Evolutionary conservation across 805 yeast species (phyloP), one percentile per base, ranked within the genome.

Genomic region (Starmerella apis): DNA sequence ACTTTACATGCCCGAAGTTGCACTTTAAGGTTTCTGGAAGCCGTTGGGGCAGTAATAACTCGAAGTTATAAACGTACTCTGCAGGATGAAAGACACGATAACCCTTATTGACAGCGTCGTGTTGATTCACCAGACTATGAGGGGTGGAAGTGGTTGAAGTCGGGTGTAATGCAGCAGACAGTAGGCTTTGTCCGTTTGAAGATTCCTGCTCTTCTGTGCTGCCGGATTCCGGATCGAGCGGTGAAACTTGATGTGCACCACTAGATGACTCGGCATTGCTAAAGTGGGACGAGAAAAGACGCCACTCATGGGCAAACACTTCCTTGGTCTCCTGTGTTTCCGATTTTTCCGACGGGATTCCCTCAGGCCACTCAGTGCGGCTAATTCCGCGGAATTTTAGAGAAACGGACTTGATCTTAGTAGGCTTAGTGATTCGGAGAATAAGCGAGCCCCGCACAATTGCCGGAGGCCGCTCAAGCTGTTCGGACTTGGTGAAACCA

Each of bases 291-390:
- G 63, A 71, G 71, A 78, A 90, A 63, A 92, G 86, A 0, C 95
- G 92, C 98, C 98, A 92, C 5, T 83, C 79, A 63, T 90, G 96
- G 46, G 77, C 74, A 25, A 86, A 74, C 22, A 88, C 63, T 47
- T 77, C 83, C 54, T 75, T 76, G 20, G 74, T 64, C 58, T 92
- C 98, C 30, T 66, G 64, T 53, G 76, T 80, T 13, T 79, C 83
- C 16, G 71, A 70, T 56, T 80, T 79, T 62, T 83, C 85, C 0
- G 96, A 96, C 0, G 97, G 97, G 18, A 90, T 88, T 2, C 98
- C 98, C 61, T 92, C 96, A 2, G 96, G 96, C 96, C 96, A 88
- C 53, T 88, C 95, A 0, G 96, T 88, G 56, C 83, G 73, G 32
- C 83, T 76, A 1, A 65, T 62, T 1, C 96, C 96, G 47, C 73